Evolutionary conservation across 164 flowering plant genomes (phyloP), one percentile per base, ranked within the genome.

Genomic region (Stephania japonica): DNA sequence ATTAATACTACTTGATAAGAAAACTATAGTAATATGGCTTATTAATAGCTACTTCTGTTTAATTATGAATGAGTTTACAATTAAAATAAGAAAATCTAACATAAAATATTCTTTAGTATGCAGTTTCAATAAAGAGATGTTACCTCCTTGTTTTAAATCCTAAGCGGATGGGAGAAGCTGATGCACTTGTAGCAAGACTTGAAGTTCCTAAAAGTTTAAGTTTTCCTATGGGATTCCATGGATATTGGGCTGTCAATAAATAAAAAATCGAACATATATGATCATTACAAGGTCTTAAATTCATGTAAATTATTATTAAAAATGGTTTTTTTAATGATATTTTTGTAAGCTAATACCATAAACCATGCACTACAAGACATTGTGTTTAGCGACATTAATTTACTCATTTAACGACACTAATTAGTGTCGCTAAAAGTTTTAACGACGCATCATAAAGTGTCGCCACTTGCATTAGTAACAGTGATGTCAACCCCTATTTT

Each of bases 151-250:
- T 95, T 12, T 79, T 95, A 78, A 78, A 91, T 82, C 68, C 97
- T 0, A 87, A 72, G 70, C 76, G 70, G 59, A 82, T 92, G 38
- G 99, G 97, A 76, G 85, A 85, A 78, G 76, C 47, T 24, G 87
- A 83, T 76, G 93, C 93, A 25, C 61, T 93, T 2, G 83, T 95
- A 61, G 94, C 94, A 70, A 93, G 88, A 70, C 80, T 92, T 73
- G 96, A 86, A 81, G 93, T 95, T 43, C 98, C 98, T 3, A 90
- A 78, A 73, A 79, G 88, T 63, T 76, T 93, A 67, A 95, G 86
- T 62, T 95, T 95, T 72, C 98, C 98, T 32, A 77, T 91, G 23
- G 98, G 96, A 2, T 95, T 95, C 79, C 99, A 93, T 83, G 99
- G 98, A 9, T 86, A 90, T 77, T 95, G 99, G 99, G 88, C 87